These are phyloP conservation scores for Gossypioides kirkii DNA, from an alignment of 345 rosid species.

Conservation along the genomic window DNA sequence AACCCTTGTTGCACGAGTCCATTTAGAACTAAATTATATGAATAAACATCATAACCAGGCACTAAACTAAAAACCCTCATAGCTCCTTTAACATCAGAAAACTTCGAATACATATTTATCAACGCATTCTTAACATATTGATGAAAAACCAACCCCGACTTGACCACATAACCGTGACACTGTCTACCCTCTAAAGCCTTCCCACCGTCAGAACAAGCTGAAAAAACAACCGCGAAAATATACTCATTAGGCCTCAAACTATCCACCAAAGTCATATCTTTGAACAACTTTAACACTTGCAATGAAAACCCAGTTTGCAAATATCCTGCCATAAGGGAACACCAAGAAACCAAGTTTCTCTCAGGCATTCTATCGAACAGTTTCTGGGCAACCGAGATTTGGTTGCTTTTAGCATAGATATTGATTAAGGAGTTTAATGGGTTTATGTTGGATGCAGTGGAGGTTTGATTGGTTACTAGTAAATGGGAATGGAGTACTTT, in stretches of 20 bases:
- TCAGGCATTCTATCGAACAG: slow-evolving; percentile 57
- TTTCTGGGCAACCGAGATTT: slow-evolving; percentile 39
- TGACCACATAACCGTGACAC: slow-evolving; percentile 56
- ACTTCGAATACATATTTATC: slow-evolving; percentile 47
- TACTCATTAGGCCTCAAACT: slow-evolving; percentile 52
- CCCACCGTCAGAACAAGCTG: slow-evolving; percentile 44
- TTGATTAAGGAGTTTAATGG: slow-evolving; percentile 48
- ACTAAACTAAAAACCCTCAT: slow-evolving; percentile 34
- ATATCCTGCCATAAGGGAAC: slow-evolving; percentile 71
- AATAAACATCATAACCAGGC: slow-evolving; percentile 39
- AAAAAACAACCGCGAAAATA: slow-evolving; percentile 50
- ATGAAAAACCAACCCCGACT: slow-evolving; percentile 53
- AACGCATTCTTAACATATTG: slow-evolving; percentile 59
- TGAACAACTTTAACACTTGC: slow-evolving; percentile 53
- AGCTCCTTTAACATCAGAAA: slow-evolving; percentile 38
- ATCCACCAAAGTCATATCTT: slow-evolving; percentile 39
- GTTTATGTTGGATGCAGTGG: slow-evolving; percentile 3
- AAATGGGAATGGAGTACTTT: slow-evolving; percentile 58
- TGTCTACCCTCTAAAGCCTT: slow-evolving; percentile 56
- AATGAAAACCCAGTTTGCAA: slow-evolving; percentile 37
- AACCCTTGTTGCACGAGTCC: slow-evolving; percentile 51
- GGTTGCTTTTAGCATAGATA: slow-evolving; percentile 50
- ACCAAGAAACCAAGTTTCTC: slow-evolving; percentile 62
- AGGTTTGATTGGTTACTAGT: slow-evolving; percentile 24
- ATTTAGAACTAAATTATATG: slow-evolving; percentile 54